These are phyloP conservation scores for Hemisphaericaspora xylofermentans DNA, from an alignment of 1,139 yeast species.

Conservation along the genomic window DNA sequence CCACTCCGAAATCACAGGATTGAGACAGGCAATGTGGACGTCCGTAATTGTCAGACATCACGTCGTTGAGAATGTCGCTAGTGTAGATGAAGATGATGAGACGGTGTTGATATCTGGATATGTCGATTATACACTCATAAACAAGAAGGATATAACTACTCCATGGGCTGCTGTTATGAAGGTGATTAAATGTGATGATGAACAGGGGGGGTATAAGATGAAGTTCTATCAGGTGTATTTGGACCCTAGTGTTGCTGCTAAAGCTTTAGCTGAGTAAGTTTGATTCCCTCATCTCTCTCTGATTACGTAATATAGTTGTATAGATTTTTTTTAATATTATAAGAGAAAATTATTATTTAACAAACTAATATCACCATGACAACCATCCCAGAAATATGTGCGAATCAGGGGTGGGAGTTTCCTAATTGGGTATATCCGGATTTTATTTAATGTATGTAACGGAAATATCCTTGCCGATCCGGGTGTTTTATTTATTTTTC, in stretches of 20 bases:
- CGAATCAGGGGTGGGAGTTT: no score
- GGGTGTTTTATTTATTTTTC: no score
- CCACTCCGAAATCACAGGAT: slow-evolving; percentile 13
- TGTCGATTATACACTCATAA: slow-evolving; percentile 21
- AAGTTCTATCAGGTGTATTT: slow-evolving; percentile 21
- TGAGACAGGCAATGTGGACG: slow-evolving; percentile 24
- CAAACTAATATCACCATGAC: no score
- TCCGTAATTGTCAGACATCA: slow-evolving; percentile 22
- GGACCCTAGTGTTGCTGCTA: slow-evolving; percentile 18
- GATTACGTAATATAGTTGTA: no score
- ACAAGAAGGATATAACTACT: slow-evolving; percentile 17
- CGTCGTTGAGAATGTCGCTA: slow-evolving; percentile 20
- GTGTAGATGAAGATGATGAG: slow-evolving; percentile 10
- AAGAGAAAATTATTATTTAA: no score
- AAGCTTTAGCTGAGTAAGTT: slow-evolving; percentile 15
- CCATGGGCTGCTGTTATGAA: slow-evolving; percentile 22
- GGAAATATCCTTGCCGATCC: no score
- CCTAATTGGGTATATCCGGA: no score
- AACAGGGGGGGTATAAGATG: slow-evolving; percentile 16
- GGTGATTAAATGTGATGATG: slow-evolving; percentile 11
- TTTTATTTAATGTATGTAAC: no score
- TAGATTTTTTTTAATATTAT: no score
- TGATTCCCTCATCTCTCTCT: no score
- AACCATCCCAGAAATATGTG: no score
- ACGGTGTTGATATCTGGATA: slow-evolving; percentile 19